Evolutionary conservation across 1,139 yeast species (phyloP).

Genomic region (Debaryomycetaceae sp.): DNA sequence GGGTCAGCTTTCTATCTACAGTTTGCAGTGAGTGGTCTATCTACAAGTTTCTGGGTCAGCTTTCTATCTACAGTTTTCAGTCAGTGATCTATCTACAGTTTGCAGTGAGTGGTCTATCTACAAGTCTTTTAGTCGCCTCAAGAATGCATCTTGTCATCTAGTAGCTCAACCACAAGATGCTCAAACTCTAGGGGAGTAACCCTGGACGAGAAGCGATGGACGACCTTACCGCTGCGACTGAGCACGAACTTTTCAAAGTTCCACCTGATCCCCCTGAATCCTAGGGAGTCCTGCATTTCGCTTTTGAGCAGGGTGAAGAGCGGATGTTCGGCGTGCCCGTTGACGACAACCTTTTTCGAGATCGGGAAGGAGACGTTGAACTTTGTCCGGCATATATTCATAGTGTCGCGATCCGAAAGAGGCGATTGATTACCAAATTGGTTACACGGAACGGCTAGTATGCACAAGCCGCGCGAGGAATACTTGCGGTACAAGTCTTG

Average conservation of each 20-base stretch:
- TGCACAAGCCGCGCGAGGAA: slow-evolving; percentile 17
- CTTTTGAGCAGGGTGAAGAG: slow-evolving; percentile 23
- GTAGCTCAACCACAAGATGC: slow-evolving; percentile 31
- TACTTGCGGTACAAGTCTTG: slow-evolving; percentile 24
- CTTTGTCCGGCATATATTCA: slow-evolving; percentile 48
- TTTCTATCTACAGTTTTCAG: too few species aligned
- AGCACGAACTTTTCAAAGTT: slow-evolving; percentile 88
- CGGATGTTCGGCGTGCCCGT: slow-evolving; percentile 21
- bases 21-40: too few species aligned
- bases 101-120: too few species aligned
- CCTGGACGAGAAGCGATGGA: slow-evolving; percentile 56
- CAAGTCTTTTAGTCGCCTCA: too few species aligned
- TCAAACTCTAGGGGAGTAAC: slow-evolving; percentile 57
- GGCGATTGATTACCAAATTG: slow-evolving; percentile 58
- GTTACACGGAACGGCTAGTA: slow-evolving; percentile 34
- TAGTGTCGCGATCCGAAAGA: slow-evolving; percentile 53
- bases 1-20: too few species aligned
- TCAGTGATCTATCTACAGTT: too few species aligned
- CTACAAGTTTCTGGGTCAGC: too few species aligned
- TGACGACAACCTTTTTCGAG: slow-evolving; percentile 25
- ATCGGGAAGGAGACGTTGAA: slow-evolving; percentile 46
- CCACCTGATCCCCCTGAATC: slow-evolving; percentile 82
- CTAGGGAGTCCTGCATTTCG: slow-evolving; percentile 41
- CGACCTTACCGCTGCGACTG: slow-evolving; percentile 62
- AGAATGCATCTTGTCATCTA: too few species aligned